phyloP scores from a whole-genome alignment of 495 filamentous ascomycete species.

The Aspergillus nidulans region DNA sequence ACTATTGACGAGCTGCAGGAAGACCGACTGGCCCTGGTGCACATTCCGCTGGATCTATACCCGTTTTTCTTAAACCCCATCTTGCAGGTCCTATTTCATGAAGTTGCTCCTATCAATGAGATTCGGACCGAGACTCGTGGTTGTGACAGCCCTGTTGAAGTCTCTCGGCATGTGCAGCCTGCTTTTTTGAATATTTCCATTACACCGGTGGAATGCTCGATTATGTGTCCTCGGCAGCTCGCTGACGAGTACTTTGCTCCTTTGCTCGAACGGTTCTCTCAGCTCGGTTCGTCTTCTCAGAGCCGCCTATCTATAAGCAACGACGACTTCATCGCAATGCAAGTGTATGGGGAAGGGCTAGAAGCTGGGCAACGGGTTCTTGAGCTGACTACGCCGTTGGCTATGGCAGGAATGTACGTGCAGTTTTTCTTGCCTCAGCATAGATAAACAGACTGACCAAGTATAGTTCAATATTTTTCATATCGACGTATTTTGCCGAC shows the following conservation, averaged over 20 bases:
- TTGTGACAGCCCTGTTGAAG: slow-evolving; percentile 25
- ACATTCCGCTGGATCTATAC: slow-evolving; percentile 83
- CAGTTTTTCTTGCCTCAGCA: background rate
- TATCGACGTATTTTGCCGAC: slow-evolving; percentile 96
- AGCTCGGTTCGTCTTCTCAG: slow-evolving; percentile 26
- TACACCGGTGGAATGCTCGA: slow-evolving; percentile 87
- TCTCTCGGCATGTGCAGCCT: slow-evolving; percentile 45
- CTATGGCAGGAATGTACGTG: slow-evolving; percentile 80
- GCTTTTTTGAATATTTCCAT: slow-evolving; percentile 91
- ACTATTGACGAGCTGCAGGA: slow-evolving; percentile 54
- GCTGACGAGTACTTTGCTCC: slow-evolving; percentile 71
- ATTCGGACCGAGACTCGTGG: slow-evolving; percentile 25
- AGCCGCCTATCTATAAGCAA: slow-evolving; percentile 65
- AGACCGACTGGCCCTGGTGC: slow-evolving; percentile 79
- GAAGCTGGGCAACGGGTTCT: slow-evolving; percentile 92
- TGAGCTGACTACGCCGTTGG: slow-evolving; percentile 85
- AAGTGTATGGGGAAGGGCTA: slow-evolving; percentile 80
- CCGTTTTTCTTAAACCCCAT: slow-evolving; percentile 78
- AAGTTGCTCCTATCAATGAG: slow-evolving; percentile 36
- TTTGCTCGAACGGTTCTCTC: slow-evolving; percentile 47
- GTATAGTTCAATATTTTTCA: slow-evolving; percentile 85
- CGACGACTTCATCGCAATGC: slow-evolving; percentile 83
- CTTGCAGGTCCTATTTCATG: slow-evolving; percentile 74
- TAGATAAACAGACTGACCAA: background rate
- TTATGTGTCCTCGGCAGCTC: slow-evolving; percentile 76